Conservation (phyloP, 345 rosid genomes). For the Mangifera indica region DNA sequence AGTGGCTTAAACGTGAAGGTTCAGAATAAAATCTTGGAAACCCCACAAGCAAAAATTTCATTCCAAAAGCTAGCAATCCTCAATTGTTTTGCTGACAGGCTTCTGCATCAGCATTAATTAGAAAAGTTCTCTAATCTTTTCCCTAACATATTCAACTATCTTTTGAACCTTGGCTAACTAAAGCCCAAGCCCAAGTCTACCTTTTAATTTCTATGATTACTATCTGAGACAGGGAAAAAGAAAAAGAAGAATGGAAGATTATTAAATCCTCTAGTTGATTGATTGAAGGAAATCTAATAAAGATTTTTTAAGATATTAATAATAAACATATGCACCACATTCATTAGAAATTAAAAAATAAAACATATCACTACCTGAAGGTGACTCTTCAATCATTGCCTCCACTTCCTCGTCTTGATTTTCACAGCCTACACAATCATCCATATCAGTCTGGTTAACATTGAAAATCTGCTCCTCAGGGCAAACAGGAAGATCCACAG, state of each 20-base stretch:
- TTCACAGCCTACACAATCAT: conserved; percentile 70
- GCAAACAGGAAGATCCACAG: conserved; percentile 57
- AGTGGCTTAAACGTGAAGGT: neutral
- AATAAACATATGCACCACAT: neutral
- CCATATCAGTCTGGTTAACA: conserved; percentile 76
- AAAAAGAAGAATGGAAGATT: neutral
- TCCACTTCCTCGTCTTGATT: conserved; percentile 79
- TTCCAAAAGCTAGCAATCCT: neutral
- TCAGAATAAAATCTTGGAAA: neutral
- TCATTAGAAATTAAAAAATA: neutral
- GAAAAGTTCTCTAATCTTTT: neutral
- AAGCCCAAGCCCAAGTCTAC: too few relatives aligned
- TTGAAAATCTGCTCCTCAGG: conserved; percentile 85
- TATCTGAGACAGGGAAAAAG: too few relatives aligned
- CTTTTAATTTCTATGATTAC: too few relatives aligned
- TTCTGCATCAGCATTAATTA: neutral
- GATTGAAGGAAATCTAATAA: neutral
- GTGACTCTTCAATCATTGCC: conserved; percentile 81
- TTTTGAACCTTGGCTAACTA: too few relatives aligned
- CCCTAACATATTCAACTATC: neutral
- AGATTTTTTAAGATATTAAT: neutral
- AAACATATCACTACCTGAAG: conserved; percentile 58
- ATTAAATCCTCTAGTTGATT: neutral
- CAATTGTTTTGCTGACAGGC: neutral
- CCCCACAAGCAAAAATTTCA: neutral